These are phyloP conservation scores for Sporothrix brunneoviolacea DNA, from an alignment of 2,329 filamentous ascomycete species.

Conservation along the genomic window DNA sequence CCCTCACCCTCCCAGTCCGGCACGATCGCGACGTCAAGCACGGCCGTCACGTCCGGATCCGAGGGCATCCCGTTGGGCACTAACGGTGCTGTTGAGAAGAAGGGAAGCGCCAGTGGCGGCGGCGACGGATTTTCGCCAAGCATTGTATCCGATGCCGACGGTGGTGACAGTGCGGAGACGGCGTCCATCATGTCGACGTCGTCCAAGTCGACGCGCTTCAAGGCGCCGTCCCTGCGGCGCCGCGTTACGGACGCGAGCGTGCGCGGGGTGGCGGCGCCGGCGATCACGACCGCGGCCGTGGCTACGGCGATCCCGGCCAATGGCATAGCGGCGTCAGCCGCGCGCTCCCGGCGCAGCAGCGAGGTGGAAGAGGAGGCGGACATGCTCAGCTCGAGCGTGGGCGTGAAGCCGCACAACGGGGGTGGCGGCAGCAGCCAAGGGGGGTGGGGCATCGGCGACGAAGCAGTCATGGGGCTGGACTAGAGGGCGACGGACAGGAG, in stretches of 20 bases:
- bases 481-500: constrained; percentile 28
- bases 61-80: background rate
- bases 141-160: background rate
- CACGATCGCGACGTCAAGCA: constrained; percentile 2
- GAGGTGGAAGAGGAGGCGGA: constrained; percentile 37
- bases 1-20: constrained; percentile 11
- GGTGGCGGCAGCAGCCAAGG: constrained; percentile 30
- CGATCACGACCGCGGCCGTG: constrained; percentile 3
- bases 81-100: constrained; percentile 12
- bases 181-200: constrained; percentile 43
- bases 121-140: background rate
- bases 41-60: constrained; percentile 1
- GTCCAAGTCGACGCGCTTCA: constrained; percentile 34
- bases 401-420: constrained; percentile 47
- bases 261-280: constrained; percentile 8
- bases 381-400: constrained; percentile 37
- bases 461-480: constrained; percentile 76
- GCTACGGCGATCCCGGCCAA: constrained; percentile 18
- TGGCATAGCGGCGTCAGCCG: constrained; percentile 15
- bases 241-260: constrained; percentile 24
- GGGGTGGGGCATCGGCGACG: constrained; percentile 77
- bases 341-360: constrained; percentile 34
- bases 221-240: constrained; percentile 34
- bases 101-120: constrained; percentile 13
- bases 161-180: constrained; percentile 31